Evolutionary conservation across 192 early-diverging fungal genomes (phyloP), one percentile per base, ranked within the genome.

Genomic region (Backusella circina): DNA sequence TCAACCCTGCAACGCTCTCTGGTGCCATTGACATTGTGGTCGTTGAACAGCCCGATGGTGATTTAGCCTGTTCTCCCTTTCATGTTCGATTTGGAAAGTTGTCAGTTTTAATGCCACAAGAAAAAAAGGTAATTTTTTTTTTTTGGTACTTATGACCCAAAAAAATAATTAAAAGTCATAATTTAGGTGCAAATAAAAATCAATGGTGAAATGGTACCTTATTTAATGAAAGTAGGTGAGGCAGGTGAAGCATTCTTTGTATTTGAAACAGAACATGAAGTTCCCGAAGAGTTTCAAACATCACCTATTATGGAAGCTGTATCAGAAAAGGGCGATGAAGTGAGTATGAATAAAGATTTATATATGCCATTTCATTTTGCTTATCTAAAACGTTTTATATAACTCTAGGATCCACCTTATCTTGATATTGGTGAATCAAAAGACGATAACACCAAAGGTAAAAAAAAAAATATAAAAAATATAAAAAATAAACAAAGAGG

Each of bases 21-120:
- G 98, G 98, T 26, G 97, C 98, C 39, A 98, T 99, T 82, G 98
- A 99, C 82, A 94, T 99, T 65, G 86, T 99, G 15, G 96, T 98
- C 7, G 96, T 98, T 38, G 87, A 97, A 67, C 91, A 90, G 72
- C 73, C 84, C 65, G 87, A 97, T 82, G 95, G 95, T 13, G 89
- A 93, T 36, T 82, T 98, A 23, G 85, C 89, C 36, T 97, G 95
- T 82, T 97, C 96, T 35, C 98, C 98, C 4, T 99, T 98, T 82
- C 98, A 99, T 82, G 97, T 99, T n/a, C 92, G 98, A 39, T 99
- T 98, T 81, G 97, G 97, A 31, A 99, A 99, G 79, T 85, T 99
- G 44, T 93, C 94, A 76, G 88, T 98, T 23, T 88, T 98, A 4
- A 82, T 93, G 41, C 96, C 97, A 7, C 92, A 92, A 50, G 97